Conservation (phyloP, 2,329 filamentous ascomycete species). For the Arthrobotrys iridis region DNA sequence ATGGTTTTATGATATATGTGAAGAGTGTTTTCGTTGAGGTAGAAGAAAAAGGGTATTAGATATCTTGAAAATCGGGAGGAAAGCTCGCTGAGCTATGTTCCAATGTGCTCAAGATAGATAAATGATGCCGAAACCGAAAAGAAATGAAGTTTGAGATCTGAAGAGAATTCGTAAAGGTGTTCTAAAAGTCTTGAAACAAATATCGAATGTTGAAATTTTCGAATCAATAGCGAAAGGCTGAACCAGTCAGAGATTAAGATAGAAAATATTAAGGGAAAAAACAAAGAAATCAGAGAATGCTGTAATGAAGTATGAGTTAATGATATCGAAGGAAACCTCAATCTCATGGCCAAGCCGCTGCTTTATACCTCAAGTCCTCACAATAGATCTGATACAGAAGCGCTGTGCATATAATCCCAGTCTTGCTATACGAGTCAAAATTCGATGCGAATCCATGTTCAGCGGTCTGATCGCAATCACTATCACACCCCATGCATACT, state of each 20-base stretch:
- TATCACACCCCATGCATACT: conserved; percentile 2
- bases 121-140: not conserved
- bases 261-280: not conserved
- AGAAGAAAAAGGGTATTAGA: not conserved
- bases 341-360: not conserved
- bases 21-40: too few species aligned
- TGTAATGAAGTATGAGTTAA: not conserved
- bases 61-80: not conserved
- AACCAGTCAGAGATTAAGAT: not conserved
- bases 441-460: not conserved
- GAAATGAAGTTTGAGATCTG: not conserved
- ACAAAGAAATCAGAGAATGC: not conserved
- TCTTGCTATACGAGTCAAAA: not conserved
- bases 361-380: conserved; percentile 21
- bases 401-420: not conserved
- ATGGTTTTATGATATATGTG: not conserved
- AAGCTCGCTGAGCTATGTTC: conserved; percentile 17
- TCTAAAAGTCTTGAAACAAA: not conserved
- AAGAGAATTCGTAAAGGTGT: too few species aligned
- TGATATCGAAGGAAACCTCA: not conserved
- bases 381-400: too few species aligned
- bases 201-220: too few species aligned
- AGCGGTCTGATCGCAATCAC: not conserved
- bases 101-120: too few species aligned
- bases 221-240: not conserved